Base-by-base conservation (phyloP, 768 basidiomycete genomes). In the Boletales sp. region DNA sequence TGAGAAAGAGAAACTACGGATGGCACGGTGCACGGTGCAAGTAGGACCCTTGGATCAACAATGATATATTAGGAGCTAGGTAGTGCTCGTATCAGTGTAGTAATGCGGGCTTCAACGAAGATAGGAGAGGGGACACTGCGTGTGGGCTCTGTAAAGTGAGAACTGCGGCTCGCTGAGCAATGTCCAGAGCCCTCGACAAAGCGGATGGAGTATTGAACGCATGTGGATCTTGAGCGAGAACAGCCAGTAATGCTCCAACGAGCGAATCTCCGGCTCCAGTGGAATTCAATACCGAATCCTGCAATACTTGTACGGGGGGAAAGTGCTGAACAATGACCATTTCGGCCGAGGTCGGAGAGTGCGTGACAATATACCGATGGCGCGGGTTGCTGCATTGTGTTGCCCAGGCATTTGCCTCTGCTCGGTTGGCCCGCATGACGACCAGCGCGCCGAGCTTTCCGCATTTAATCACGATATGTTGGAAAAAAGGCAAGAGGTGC, bases 191-290 rank as follows among this genome's bases (percentile, higher is more conserved):
- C 15, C 62, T 56, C 1, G 72, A 72, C 49, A 90, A 58, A 2
- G 69, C 57, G 4, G 52, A 50, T 12, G 78, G 80, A 48, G 73
- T 67, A n/a, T 71, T 66, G 50, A 87, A 80, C 5, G 71, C 62
- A 19, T 64, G 57, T 10, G 74, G 76, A 25, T 68, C 58, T 7
- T 73, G 65, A 12, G 73, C 69, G n/a, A 93, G 67, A 9, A 73
- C 72, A 6, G 91, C 86, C n/a, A 94, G 67, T 30, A 96, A 61
- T 2, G 86, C 81, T 7, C 94, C 94, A 2, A 90, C 93, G 21
- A 96, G 79, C 4, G 90, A 86, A 69, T 97, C 94, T 0, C 94
- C 94, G 1, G 90, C 94, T 2, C 95, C 95, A 0, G 94, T 97
- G 9, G 91, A 90, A 57, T 86, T 94, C 18, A 85, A 69, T 10